Conservation (phyloP, 2,329 filamentous ascomycete species). For the Apiospora rasikravindrae region DNA sequence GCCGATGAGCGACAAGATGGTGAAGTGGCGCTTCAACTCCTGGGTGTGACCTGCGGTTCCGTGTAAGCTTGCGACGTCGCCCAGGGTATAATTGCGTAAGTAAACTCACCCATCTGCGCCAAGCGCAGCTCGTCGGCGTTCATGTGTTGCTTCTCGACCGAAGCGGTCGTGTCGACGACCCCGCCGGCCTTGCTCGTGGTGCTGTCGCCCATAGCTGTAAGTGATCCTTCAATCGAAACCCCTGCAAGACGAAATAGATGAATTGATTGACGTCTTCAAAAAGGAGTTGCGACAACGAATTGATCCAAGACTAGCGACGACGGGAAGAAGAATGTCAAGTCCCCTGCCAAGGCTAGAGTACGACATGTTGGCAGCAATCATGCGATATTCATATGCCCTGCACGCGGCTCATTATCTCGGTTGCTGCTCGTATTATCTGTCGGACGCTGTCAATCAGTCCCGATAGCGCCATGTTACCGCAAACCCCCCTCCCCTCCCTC, state of each 20-base stretch:
- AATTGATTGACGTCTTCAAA: not conserved
- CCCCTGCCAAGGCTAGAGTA: not conserved
- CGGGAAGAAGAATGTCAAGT: not conserved
- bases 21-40: conserved; percentile 54
- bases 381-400: not conserved
- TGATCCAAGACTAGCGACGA: not conserved
- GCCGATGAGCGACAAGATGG: conserved; percentile 52
- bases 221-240: not conserved
- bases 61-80: not conserved
- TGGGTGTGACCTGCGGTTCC: conserved; percentile 48
- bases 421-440: not conserved
- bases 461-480: not conserved
- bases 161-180: not conserved
- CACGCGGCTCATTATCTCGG: not conserved
- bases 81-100: not conserved
- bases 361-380: not conserved
- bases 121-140: conserved; percentile 47
- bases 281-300: not conserved
- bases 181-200: not conserved
- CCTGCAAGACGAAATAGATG: not conserved
- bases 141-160: conserved; percentile 19
- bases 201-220: not conserved
- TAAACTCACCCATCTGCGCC: conserved; percentile 48
- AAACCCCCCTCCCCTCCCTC: too few relatives aligned
- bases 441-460: conserved; percentile 4